Evolutionary conservation across 176 grass and related monocot genomes (phyloP).

Genomic region (Juncus inflexus): DNA sequence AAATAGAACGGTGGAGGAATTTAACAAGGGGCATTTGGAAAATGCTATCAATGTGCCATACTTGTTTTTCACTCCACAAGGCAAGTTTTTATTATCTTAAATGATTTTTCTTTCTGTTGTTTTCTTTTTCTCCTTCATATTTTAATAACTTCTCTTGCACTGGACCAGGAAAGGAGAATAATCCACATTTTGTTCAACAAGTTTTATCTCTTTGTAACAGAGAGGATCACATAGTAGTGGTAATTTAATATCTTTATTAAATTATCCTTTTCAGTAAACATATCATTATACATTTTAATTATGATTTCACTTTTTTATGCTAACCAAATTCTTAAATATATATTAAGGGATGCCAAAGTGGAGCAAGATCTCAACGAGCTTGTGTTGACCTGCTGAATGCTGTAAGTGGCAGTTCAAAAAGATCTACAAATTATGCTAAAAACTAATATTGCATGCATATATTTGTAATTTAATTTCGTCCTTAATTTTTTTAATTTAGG

Average conservation of each 20-base stretch:
- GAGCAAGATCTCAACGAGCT: conserved; percentile 60
- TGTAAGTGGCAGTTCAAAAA: conserved; percentile 28
- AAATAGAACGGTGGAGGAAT: conserved; percentile 67
- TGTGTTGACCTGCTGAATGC: conserved; percentile 53
- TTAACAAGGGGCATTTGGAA: conserved; percentile 43
- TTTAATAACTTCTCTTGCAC: background rate
- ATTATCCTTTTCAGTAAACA: background rate
- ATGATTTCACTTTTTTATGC: background rate
- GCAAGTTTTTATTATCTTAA: conserved; percentile 22
- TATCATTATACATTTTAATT: background rate
- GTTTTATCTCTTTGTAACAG: conserved; percentile 43
- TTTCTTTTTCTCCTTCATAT: background rate
- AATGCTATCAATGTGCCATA: conserved; percentile 55
- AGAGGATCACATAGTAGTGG: conserved; percentile 56
- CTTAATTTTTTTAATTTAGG: conserved; percentile 32
- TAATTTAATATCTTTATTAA: conserved; percentile 27
- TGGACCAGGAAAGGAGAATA: conserved; percentile 58
- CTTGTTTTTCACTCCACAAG: conserved; percentile 56
- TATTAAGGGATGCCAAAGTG: conserved; percentile 61
- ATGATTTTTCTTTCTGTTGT: conserved; percentile 1
- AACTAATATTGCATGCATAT: background rate
- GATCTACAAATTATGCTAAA: background rate
- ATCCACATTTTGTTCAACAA: conserved; percentile 49
- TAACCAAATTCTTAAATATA: background rate
- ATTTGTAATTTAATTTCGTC: background rate